Conservation (phyloP, 2,329 filamentous ascomycete genomes). For the Pseudogymnoascus sp. region DNA sequence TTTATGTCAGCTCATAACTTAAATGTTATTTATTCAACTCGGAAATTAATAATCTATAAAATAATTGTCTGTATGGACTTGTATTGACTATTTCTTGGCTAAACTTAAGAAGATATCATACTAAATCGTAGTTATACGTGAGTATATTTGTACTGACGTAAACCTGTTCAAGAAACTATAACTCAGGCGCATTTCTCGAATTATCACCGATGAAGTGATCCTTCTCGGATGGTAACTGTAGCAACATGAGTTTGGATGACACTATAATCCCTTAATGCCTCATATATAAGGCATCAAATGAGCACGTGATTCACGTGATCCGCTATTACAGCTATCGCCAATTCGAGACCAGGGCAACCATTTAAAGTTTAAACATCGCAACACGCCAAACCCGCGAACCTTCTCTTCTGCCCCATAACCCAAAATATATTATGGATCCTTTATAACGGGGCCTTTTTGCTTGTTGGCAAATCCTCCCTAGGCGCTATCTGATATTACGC, state of each 20-base stretch:
- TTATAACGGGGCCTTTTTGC: background rate
- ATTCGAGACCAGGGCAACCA: slow-evolving; percentile 1
- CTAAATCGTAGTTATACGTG: too few relatives aligned
- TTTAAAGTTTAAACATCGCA: background rate
- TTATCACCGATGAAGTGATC: background rate
- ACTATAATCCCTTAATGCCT: background rate
- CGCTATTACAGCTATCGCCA: background rate
- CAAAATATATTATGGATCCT: background rate
- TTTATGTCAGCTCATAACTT: too few relatives aligned
- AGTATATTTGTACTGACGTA: too few relatives aligned
- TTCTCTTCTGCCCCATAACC: background rate
- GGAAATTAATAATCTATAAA: too few relatives aligned
- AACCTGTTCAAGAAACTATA: too few relatives aligned
- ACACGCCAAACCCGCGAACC: background rate
- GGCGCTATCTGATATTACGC: background rate
- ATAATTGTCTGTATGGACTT: too few relatives aligned
- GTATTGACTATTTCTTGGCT: too few relatives aligned
- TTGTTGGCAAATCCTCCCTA: background rate
- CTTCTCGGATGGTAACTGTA: background rate
- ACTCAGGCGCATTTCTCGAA: background rate
- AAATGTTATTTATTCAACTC: too few relatives aligned
- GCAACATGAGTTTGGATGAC: background rate
- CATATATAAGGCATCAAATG: background rate
- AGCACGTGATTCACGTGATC: background rate
- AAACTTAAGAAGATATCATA: too few relatives aligned